Conservation (phyloP, 352 stramenopile genomes). For the Globisporangium abappressorium region DNA sequence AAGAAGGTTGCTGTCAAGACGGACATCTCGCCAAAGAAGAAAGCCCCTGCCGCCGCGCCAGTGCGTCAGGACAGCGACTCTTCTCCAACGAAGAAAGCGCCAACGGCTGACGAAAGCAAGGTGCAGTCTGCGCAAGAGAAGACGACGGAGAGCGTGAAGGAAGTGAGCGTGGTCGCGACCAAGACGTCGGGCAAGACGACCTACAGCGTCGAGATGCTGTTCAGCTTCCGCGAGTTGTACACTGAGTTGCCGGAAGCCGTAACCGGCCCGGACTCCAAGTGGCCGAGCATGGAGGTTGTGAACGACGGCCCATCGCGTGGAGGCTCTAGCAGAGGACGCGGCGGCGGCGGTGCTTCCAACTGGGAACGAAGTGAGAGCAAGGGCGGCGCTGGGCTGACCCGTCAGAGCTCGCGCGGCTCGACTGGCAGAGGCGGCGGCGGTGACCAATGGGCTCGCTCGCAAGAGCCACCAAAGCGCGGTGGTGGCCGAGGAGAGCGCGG, state of each 20-base stretch:
- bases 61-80: slow-evolving; percentile 8
- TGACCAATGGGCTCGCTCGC: slow-evolving; percentile 62
- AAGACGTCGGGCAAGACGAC: slow-evolving; percentile 43
- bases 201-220: slow-evolving; percentile 57
- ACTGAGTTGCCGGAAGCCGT: slow-evolving; percentile 44
- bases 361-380: slow-evolving; percentile 72
- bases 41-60: neutral
- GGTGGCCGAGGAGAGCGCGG: slow-evolving; percentile 25
- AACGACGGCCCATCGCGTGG: slow-evolving; percentile 51
- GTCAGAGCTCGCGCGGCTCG: slow-evolving; percentile 47
- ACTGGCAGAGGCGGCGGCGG: slow-evolving; percentile 24
- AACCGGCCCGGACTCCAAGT: slow-evolving; percentile 40
- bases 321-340: slow-evolving; percentile 38
- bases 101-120: slow-evolving; percentile 10
- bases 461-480: slow-evolving; percentile 65
- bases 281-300: slow-evolving; percentile 68
- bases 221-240: slow-evolving; percentile 60
- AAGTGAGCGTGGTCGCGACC: slow-evolving; percentile 32
- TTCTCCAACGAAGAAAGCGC: slow-evolving; percentile 7
- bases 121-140: slow-evolving; percentile 2
- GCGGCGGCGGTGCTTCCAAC: slow-evolving; percentile 21
- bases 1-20: slow-evolving; percentile 11
- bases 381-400: slow-evolving; percentile 25
- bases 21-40: slow-evolving; percentile 11
- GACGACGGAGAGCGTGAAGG: slow-evolving; percentile 17